These are phyloP conservation scores for Inonotus obliquus DNA, from an alignment of 1,284 basidiomycete species.

Conservation along the genomic window DNA sequence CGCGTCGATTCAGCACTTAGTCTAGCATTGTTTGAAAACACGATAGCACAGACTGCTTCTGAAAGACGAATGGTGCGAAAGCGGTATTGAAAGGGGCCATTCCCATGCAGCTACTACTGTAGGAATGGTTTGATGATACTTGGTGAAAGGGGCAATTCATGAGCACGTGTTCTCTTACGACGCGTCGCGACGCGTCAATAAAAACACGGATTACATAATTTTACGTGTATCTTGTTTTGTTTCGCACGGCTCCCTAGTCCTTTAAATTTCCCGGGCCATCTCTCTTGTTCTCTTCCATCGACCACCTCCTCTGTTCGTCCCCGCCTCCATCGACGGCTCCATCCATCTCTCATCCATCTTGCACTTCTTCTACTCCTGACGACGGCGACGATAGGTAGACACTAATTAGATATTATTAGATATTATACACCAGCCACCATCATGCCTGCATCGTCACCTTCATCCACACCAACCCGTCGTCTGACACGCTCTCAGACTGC, in stretches of 20 bases:
- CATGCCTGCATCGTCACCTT: not conserved
- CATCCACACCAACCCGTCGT: constrained; percentile 9
- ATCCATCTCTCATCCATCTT: not conserved
- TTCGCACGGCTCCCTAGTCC: not conserved
- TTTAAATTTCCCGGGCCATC: not conserved
- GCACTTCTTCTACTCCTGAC: no score
- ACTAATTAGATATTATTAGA: not conserved
- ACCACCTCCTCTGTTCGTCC: not conserved
- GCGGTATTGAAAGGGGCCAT: no score
- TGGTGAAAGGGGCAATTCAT: not conserved
- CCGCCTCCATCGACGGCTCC: not conserved
- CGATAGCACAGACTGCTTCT: no score
- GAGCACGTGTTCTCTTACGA: not conserved
- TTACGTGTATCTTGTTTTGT: constrained; percentile 2
- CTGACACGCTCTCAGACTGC: constrained; percentile 18
- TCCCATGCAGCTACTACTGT: not conserved
- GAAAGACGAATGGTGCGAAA: no score
- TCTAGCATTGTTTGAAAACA: no score
- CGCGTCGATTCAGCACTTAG: no score
- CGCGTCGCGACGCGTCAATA: constrained; percentile 9
- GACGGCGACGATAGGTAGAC: not conserved
- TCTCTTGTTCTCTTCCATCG: not conserved
- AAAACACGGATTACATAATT: not conserved
- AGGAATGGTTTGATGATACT: not conserved
- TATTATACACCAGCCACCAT: not conserved